These are phyloP conservation scores for Gossypium arboreum DNA, from an alignment of 345 rosid genomes.

Conservation along the genomic window DNA sequence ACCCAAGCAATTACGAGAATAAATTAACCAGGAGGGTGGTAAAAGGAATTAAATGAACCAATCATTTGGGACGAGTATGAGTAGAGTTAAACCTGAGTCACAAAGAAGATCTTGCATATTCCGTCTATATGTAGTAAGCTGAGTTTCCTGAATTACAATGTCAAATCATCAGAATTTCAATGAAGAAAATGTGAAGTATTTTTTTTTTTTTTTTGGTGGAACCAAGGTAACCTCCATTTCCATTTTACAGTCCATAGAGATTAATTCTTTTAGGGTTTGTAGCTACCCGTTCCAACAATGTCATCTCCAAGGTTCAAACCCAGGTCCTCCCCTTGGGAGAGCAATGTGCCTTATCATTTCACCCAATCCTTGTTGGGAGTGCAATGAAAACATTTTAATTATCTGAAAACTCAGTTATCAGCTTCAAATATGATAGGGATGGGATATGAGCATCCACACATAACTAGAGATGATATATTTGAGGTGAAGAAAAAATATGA, in stretches of 20 bases:
- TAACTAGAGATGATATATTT: neutral
- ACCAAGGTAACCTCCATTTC: too few species aligned
- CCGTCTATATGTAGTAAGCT: slow-evolving; percentile 76
- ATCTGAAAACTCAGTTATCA: neutral
- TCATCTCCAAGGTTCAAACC: too few species aligned
- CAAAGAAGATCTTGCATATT: slow-evolving; percentile 98
- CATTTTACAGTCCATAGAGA: too few species aligned
- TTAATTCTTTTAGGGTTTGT: too few species aligned
- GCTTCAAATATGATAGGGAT: slow-evolving; percentile 6
- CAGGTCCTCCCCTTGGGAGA: too few species aligned
- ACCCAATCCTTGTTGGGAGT: too few species aligned
- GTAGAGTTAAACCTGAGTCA: slow-evolving; percentile 69
- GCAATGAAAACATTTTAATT: neutral
- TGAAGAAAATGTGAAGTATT: neutral
- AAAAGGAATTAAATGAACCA: slow-evolving; percentile 15
- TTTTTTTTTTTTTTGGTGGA: too few species aligned
- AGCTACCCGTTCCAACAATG: too few species aligned
- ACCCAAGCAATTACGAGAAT: slow-evolving; percentile 16
- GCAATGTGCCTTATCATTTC: too few species aligned
- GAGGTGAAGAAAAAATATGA: neutral
- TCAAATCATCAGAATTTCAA: slow-evolving; percentile 11
- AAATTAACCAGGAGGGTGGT: slow-evolving; percentile 14
- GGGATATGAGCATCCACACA: neutral
- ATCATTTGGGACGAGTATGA: slow-evolving; percentile 11
- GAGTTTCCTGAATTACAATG: slow-evolving; percentile 77